Base-by-base conservation (phyloP, 164 flowering plant genomes). In the Stephania japonica region DNA sequence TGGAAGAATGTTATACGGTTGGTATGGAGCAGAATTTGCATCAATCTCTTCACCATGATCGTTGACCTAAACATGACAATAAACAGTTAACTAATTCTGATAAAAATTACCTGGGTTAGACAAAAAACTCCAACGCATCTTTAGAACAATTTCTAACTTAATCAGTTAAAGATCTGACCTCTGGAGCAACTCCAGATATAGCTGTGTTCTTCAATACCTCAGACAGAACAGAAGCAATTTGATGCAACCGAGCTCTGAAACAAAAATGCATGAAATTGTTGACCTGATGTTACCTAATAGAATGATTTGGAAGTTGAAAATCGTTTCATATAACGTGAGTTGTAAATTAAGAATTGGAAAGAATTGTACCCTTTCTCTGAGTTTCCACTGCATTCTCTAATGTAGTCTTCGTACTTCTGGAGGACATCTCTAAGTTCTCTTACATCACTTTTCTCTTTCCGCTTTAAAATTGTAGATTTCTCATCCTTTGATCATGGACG, bases 1-100 rank as follows among this genome's bases (percentile, higher is more conserved):
- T 49, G 99, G 97, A 75, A 95, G 93, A 76, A 95, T 90, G 83
- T 93, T 95, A 82, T 88, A 92, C 16, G 91, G 86, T 70, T 75
- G 83, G 75, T 77, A 87, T 49, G 81, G 76, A 71, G 83, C 83
- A 63, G 91, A 76, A 70, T 83, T 86, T 38, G 74, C 78, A 27
- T 73, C 80, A 49, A 78, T 75, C 21, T 79, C 81, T n/a, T 86
- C 90, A 82, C 80, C 79, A 19, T 81, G 88, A 72, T 83, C 86
- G 81, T 80, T 75, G 61, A 80, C 85, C 95, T 90, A 70, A 23
- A 63, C 68, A 63, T 50, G 42, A 63, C 26, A 61, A 23, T 21
- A 77, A 44, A 21, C 18, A 41, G 49, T 47, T 2, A 42, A 19
- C 2, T 11, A 42, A 63, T 13, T 63, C 24, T n/a, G 16, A 42